Conservation (phyloP, 2,329 filamentous ascomycete species). For the Colletotrichum nymphaeae region DNA sequence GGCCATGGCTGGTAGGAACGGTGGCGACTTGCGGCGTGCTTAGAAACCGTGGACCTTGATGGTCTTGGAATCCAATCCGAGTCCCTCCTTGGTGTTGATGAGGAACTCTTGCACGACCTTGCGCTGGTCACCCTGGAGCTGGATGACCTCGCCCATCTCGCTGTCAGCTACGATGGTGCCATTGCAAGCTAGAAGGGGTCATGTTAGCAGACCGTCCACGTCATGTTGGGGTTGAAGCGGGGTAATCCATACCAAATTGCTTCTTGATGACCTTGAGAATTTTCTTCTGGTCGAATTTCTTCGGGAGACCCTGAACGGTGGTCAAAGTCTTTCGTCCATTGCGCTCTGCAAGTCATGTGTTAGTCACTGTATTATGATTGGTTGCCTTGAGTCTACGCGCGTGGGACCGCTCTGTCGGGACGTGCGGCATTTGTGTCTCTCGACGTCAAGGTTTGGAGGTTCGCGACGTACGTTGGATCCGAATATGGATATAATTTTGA, state of each 20-base stretch:
- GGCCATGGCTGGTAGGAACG: constrained; percentile 42
- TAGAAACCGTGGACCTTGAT: constrained; percentile 82
- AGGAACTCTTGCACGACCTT: constrained; percentile 99
- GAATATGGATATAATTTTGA: constrained; percentile 99
- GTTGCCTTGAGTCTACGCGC: background rate
- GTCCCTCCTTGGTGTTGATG: constrained; percentile 92
- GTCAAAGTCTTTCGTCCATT: constrained; percentile 99
- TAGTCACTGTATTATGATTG: constrained; percentile 44
- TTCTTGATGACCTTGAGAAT: constrained; percentile 99
- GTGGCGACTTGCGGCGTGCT: constrained; percentile 52
- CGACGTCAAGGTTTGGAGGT: background rate
- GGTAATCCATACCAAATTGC: constrained; percentile 81
- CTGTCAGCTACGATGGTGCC: constrained; percentile 96
- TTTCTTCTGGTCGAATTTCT: constrained; percentile 99
- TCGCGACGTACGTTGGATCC: constrained; percentile 89
- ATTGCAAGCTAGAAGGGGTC: constrained; percentile 83
- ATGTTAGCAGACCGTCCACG: constrained; percentile 37
- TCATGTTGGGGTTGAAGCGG: background rate
- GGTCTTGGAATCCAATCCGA: constrained; percentile 94
- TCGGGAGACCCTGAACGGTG: constrained; percentile 97
- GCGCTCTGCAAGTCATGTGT: constrained; percentile 77
- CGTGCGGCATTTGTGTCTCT: constrained; percentile 27
- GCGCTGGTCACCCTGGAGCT: constrained; percentile 99
- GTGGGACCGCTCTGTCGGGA: constrained; percentile 4
- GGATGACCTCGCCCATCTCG: constrained; percentile 99